These are phyloP conservation scores for Apiospora rasikravindrae DNA, from an alignment of 2,329 filamentous ascomycete genomes.

Conservation along the genomic window DNA sequence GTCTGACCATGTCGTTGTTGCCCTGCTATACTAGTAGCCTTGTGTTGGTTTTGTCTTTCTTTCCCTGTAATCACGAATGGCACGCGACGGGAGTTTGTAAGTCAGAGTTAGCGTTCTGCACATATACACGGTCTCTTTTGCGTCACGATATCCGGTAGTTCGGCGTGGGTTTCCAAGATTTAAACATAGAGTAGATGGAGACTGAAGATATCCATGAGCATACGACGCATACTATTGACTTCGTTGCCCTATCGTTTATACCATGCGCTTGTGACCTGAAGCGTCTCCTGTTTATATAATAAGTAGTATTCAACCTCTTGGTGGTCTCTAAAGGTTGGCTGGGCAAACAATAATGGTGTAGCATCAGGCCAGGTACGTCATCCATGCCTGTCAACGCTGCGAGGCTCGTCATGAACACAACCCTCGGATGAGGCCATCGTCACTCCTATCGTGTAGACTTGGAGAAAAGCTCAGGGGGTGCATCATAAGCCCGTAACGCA, in stretches of 20 bases:
- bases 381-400: no score
- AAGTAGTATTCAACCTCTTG: neutral
- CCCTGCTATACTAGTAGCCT: neutral
- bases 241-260: neutral
- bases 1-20: neutral
- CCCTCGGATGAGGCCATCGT: no score
- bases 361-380: no score
- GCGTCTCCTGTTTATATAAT: neutral
- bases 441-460: no score
- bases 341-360: no score
- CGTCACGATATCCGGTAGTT: neutral
- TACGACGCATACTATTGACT: neutral
- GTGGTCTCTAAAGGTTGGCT: neutral
- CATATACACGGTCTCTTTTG: neutral
- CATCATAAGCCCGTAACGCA: no score
- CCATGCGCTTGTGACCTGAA: neutral
- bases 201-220: neutral
- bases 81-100: constrained; percentile 2
- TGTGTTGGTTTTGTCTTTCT: neutral
- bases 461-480: no score
- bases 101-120: neutral
- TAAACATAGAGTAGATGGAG: neutral
- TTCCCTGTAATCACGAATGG: neutral
- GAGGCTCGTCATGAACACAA: no score
- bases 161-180: neutral